Percentiles rank a stretch among this genome's conserved stretches.
Evolutionary conservation across 1,139 yeast genomes (phyloP).

Genomic region (Yamadazyma epiphylla): DNA sequence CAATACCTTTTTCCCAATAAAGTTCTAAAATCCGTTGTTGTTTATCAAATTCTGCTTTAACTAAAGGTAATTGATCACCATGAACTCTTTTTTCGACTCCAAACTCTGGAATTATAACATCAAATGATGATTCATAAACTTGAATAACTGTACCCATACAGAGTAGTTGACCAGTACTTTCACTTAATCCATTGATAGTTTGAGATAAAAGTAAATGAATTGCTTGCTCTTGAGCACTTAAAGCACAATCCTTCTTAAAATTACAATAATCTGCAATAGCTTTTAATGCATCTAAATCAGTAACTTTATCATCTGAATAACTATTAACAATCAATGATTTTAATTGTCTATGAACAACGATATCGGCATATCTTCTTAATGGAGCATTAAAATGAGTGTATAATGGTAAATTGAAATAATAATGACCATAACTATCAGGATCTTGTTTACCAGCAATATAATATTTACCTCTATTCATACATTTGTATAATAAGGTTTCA

Average conservation of each 20-base stretch:
- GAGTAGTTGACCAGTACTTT: slow-evolving; percentile 73
- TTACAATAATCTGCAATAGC: slow-evolving; percentile 89
- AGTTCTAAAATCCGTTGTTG: slow-evolving; percentile 65
- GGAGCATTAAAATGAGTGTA: slow-evolving; percentile 96
- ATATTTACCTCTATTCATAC: slow-evolving; percentile 82
- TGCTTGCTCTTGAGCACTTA: slow-evolving; percentile 91
- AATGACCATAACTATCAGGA: slow-evolving; percentile 74
- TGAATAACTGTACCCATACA: slow-evolving; percentile 86
- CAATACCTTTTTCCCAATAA: slow-evolving; percentile 89
- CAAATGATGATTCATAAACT: slow-evolving; percentile 95
- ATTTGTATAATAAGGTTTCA: slow-evolving; percentile 76
- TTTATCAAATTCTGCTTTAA: slow-evolving; percentile 88
- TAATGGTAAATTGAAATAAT: slow-evolving; percentile 74
- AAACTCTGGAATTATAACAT: slow-evolving; percentile 88
- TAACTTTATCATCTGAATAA: slow-evolving; percentile 5
- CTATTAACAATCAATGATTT: slow-evolving; percentile 53
- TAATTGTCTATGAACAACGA: slow-evolving; percentile 88
- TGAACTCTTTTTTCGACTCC: slow-evolving; percentile 97
- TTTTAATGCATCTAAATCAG: slow-evolving; percentile 67
- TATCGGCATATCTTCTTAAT: slow-evolving; percentile 85
- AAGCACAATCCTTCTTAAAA: slow-evolving; percentile 93
- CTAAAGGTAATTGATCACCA: slow-evolving; percentile 92
- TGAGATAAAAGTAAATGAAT: slow-evolving; percentile 83
- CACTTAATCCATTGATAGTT: slow-evolving; percentile 75
- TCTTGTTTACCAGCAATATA: slow-evolving; percentile 87